These are phyloP conservation scores for Panicum virgatum DNA, from an alignment of 202 grass and related monocot species.

Conservation along the genomic window DNA sequence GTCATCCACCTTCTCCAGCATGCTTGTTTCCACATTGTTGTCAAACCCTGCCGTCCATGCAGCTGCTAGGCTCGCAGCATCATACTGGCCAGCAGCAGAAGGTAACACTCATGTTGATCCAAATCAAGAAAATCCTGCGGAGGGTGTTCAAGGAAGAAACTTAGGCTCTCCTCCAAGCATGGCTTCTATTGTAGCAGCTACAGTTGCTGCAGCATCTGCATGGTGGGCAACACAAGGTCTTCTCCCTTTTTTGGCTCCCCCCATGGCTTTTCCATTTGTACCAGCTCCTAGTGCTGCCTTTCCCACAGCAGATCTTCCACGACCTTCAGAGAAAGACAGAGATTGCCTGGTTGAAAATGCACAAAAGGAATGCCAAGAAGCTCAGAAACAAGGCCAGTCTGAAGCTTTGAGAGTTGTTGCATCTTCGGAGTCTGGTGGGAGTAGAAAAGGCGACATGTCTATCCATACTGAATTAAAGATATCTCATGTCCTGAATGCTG, in stretches of 20 bases:
- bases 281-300: conserved; percentile 50
- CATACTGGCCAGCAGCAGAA: conserved; percentile 67
- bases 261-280: conserved; percentile 65
- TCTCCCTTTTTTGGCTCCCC: conserved; percentile 66
- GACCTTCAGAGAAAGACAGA: conserved; percentile 36
- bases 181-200: conserved; percentile 73
- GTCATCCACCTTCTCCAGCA: conserved; percentile 78
- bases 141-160: conserved; percentile 47
- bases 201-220: conserved; percentile 84
- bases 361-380: conserved; percentile 46
- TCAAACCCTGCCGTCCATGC: conserved; percentile 85
- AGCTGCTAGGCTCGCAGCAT: conserved; percentile 72
- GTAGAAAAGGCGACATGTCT: conserved; percentile 45
- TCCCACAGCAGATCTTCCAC: conserved; percentile 39
- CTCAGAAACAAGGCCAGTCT: conserved; percentile 15
- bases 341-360: conserved; percentile 39
- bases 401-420: conserved; percentile 31
- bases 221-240: conserved; percentile 97
- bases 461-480: conserved; percentile 44
- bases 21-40: conserved; percentile 73
- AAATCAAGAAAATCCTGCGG: conserved; percentile 47
- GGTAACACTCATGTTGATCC: conserved; percentile 29
- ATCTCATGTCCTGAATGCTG: conserved; percentile 38
- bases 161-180: conserved; percentile 57
- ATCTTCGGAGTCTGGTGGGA: conserved; percentile 48